Base-by-base conservation (phyloP, 768 basidiomycete genomes). In the Leccinellum rugosiceps region DNA sequence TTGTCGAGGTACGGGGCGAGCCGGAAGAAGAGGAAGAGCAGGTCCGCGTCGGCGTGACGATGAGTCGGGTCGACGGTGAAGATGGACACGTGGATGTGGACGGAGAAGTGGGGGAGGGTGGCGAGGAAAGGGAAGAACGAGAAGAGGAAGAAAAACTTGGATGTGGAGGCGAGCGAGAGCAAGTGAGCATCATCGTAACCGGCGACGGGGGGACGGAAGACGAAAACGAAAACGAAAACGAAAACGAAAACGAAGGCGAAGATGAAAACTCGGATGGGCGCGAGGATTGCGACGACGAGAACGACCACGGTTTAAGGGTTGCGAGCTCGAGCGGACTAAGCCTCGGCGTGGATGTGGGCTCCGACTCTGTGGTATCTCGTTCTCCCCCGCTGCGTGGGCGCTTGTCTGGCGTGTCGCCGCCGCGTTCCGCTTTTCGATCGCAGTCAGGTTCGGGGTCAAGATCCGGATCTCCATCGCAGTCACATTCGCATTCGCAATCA, bases 51-150 rank as follows among this genome's bases (percentile, higher is more conserved):
- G 66, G 66, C 6, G 17, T 65, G 49, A 60, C 60, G 4, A 19
- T 63, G 32, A 65, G 58, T 17, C 59, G 60, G 14, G 6, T 1
- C 45, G 65, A 65, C 0, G 60, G 68, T 1, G 59, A 50, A 6
- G 58, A 31, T 31, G 48, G 15, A 19, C 11, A 30, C 11, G 30
- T 17, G n/a, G 30, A 15, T 25, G 44, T 21, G 17, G n/a, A 17
- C 6, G 43, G 0, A 1, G 21, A 6, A 5, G 23, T 23, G 10
- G 15, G 15, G 9, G 26, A 10, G 25, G 23, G 13, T 3, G 23
- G n/a, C 21, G 28, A n/a, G 21, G 15, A 7, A 21, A 17, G 19
- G 8, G 48, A 49, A 49, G 28, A 28, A 31, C 47, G 2, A 26
- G 45, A 46, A 2, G 23, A 26, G 14, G 26, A 26, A 25, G 14